Conservation (phyloP, 139 green algal species). For the Volvox reticuliferus region DNA sequence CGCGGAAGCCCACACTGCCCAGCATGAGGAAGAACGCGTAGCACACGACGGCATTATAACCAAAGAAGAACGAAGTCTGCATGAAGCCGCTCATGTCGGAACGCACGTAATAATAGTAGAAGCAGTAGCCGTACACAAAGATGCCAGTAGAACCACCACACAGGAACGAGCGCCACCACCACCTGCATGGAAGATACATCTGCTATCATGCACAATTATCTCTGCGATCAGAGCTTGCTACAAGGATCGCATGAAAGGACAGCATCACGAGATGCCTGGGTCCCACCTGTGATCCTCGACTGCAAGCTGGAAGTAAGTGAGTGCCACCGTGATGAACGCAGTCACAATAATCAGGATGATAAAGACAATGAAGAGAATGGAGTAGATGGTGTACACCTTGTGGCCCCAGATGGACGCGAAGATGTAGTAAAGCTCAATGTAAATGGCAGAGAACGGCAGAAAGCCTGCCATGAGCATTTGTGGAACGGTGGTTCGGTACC, state of each 20-base stretch:
- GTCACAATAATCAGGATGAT: slow-evolving; percentile 95
- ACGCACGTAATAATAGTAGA: slow-evolving; percentile 96
- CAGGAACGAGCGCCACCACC: slow-evolving; percentile 96
- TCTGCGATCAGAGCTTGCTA: too few species aligned
- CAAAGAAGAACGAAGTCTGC: slow-evolving; percentile 89
- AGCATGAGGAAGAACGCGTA: slow-evolving; percentile 93
- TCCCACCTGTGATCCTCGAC: slow-evolving; percentile 91
- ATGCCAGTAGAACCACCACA: slow-evolving; percentile 97
- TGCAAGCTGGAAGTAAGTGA: slow-evolving; percentile 98
- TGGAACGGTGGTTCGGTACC: slow-evolving; percentile 86
- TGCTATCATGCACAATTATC: too few species aligned
- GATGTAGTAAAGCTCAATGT: slow-evolving; percentile 99
- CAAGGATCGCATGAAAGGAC: too few species aligned
- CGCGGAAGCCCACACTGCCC: slow-evolving; percentile 80
- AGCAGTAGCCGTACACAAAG: slow-evolving; percentile 97
- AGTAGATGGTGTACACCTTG: slow-evolving; percentile 97
- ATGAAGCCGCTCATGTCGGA: slow-evolving; percentile 91
- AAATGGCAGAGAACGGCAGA: slow-evolving; percentile 97
- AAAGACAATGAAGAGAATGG: slow-evolving; percentile 96
- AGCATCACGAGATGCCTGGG: background rate
- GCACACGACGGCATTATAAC: slow-evolving; percentile 85
- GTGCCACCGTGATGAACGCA: slow-evolving; percentile 94
- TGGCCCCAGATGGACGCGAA: slow-evolving; percentile 97
- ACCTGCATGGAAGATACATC: slow-evolving; percentile 62
- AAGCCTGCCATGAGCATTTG: slow-evolving; percentile 97